A percentile compares a stretch with the other conserved stretches of the same genome.
phyloP scores from a whole-genome alignment of 2,329 filamentous ascomycete species.

The Colletotrichum phormii region DNA sequence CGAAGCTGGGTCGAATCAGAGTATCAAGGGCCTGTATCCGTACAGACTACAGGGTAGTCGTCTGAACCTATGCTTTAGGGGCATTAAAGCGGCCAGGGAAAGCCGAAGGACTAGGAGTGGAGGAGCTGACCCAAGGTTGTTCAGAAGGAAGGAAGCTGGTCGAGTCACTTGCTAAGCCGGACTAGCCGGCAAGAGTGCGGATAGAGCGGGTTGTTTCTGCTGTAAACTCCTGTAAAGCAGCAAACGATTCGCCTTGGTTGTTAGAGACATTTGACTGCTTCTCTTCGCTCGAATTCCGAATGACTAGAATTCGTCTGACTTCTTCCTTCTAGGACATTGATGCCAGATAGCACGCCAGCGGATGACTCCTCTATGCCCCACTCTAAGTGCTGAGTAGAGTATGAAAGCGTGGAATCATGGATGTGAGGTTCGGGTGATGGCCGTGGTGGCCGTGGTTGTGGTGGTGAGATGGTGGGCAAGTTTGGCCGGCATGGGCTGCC shows the following conservation, averaged over 20 bases:
- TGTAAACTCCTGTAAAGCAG: neutral
- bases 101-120: neutral
- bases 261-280: neutral
- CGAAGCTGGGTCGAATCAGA: conserved; percentile 2
- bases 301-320: conserved; percentile 2
- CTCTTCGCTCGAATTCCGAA: neutral
- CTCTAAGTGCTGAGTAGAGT: neutral
- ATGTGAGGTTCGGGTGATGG: conserved; percentile 32
- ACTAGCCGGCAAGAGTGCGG: conserved; percentile 3
- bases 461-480: conserved; percentile 18
- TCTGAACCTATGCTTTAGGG: conserved; percentile 1
- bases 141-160: neutral
- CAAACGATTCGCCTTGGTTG: neutral
- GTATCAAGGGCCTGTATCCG: neutral
- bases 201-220: neutral
- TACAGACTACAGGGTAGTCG: neutral
- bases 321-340: neutral
- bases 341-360: neutral
- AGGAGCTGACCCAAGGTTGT: neutral
- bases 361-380: neutral
- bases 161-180: neutral
- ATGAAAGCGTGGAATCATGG: conserved; percentile 18
- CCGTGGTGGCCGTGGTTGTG: conserved; percentile 7
- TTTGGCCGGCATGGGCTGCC: neutral
- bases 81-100: conserved; percentile 17